phyloP scores from a whole-genome alignment of 2,329 filamentous ascomycete genomes.

The Hysterium pulicare region DNA sequence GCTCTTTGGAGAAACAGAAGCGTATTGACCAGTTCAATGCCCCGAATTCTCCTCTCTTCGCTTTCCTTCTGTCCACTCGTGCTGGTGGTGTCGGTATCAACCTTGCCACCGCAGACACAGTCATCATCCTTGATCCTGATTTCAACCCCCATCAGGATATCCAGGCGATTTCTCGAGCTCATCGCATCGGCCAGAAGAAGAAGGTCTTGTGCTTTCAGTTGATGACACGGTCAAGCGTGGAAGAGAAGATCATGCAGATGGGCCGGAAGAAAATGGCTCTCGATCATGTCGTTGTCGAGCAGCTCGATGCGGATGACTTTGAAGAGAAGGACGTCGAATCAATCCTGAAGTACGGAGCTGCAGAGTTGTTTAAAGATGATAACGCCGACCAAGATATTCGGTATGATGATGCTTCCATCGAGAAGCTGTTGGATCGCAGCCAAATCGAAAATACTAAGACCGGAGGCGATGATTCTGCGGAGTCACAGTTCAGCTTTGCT shows the following conservation, averaged over 20 bases:
- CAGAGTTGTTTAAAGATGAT: conserved; percentile 78
- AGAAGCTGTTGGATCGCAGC: conserved; percentile 84
- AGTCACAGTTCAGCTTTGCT: conserved; percentile 84
- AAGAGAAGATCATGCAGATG: conserved; percentile 95
- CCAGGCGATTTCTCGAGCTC: conserved; percentile 88
- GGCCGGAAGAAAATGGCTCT: conserved; percentile 94
- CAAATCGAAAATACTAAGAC: conserved; percentile 69
- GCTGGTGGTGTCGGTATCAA: conserved; percentile 98
- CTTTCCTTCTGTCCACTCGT: conserved; percentile 87
- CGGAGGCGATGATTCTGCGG: conserved; percentile 62
- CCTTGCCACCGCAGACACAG: conserved; percentile 91
- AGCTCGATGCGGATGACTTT: conserved; percentile 80
- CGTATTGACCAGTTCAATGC: conserved; percentile 93
- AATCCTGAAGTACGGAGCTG: conserved; percentile 82
- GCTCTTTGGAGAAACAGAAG: conserved; percentile 83
- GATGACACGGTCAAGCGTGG: conserved; percentile 81
- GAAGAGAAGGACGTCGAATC: conserved; percentile 77
- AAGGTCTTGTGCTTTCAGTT: conserved; percentile 95
- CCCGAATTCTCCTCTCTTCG: conserved; percentile 76
- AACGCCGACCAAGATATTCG: conserved; percentile 67
- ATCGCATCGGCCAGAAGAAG: conserved; percentile 93
- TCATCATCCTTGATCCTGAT: conserved; percentile 95
- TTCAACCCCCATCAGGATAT: conserved; percentile 99
- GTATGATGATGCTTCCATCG: conserved; percentile 80
- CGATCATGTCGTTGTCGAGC: conserved; percentile 91